phyloP scores from a whole-genome alignment of 1,284 basidiomycete species.

The Phylloboletellus chloephorus region DNA sequence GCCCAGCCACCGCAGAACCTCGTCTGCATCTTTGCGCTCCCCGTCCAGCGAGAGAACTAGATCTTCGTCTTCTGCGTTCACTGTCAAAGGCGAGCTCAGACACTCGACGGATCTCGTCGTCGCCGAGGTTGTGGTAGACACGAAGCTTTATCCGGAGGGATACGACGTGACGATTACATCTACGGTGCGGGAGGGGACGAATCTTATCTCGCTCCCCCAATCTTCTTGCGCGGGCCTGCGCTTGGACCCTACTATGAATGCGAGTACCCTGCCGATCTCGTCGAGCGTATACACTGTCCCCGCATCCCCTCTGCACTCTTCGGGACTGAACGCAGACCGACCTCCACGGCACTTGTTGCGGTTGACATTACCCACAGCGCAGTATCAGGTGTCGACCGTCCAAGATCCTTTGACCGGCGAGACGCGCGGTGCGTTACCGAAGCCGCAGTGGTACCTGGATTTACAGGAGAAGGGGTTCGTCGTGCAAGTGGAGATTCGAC shows the following conservation, averaged over 20 bases:
- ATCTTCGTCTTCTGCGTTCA: constrained; percentile 47
- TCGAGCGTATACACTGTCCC: constrained; percentile 65
- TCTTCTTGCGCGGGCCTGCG: constrained; percentile 9
- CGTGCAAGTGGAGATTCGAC: constrained; percentile 54
- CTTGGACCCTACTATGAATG: background rate
- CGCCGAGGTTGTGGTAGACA: constrained; percentile 70
- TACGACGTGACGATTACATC: constrained; percentile 57
- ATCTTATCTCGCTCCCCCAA: constrained; percentile 23
- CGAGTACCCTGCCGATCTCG: constrained; percentile 44
- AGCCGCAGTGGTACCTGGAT: constrained; percentile 72
- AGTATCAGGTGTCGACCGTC: constrained; percentile 68
- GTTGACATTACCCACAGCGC: constrained; percentile 76
- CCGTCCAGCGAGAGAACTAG: constrained; percentile 20
- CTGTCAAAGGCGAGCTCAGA: constrained; percentile 52
- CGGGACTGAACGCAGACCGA: constrained; percentile 52
- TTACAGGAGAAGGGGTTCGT: constrained; percentile 64
- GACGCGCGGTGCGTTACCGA: constrained; percentile 53
- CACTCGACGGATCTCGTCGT: constrained; percentile 58
- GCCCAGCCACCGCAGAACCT: constrained; percentile 12
- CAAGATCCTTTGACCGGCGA: constrained; percentile 79
- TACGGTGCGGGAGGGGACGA: constrained; percentile 36
- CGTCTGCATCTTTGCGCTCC: constrained; percentile 20
- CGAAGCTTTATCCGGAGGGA: constrained; percentile 67
- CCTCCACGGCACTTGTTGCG: constrained; percentile 71
- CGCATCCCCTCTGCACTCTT: constrained; percentile 74